phyloP scores from a whole-genome alignment of 495 filamentous ascomycete genomes.

The Aeminium ludgeri region DNA sequence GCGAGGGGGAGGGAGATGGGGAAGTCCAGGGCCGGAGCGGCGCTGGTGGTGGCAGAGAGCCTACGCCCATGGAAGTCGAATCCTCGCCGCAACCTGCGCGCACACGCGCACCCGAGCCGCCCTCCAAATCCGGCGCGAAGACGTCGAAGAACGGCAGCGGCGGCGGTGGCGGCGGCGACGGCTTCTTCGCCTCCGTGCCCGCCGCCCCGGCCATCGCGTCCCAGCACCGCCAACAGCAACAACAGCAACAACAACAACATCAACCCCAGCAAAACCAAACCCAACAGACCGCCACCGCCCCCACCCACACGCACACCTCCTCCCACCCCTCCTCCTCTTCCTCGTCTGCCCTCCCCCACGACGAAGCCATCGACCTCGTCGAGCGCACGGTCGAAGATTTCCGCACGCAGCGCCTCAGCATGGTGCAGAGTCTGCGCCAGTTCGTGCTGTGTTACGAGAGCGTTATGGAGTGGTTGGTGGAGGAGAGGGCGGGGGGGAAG shows the following conservation, averaged over 20 bases:
- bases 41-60: conserved; percentile 34
- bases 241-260: too few relatives aligned
- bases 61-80: neutral
- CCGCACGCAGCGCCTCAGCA: conserved; percentile 70
- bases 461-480: conserved; percentile 69
- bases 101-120: neutral
- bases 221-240: neutral
- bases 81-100: neutral
- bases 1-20: too few relatives aligned
- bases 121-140: too few relatives aligned
- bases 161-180: conserved; percentile 13
- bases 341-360: too few relatives aligned
- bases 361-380: too few relatives aligned
- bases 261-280: too few relatives aligned
- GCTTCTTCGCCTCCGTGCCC: conserved; percentile 2
- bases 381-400: conserved; percentile 80
- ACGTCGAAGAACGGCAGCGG: neutral
- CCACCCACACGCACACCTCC: too few relatives aligned
- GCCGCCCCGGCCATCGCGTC: neutral
- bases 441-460: conserved; percentile 96
- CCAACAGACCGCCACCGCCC: too few relatives aligned
- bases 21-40: conserved; percentile 10
- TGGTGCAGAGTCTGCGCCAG: conserved; percentile 92
- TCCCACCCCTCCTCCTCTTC: too few relatives aligned
- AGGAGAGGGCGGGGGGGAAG: conserved; percentile 18